Percentiles rank a stretch among this genome's conserved stretches.
Evolutionary conservation across 768 basidiomycete species (phyloP).

Genomic region (Auriscalpium microsporum): DNA sequence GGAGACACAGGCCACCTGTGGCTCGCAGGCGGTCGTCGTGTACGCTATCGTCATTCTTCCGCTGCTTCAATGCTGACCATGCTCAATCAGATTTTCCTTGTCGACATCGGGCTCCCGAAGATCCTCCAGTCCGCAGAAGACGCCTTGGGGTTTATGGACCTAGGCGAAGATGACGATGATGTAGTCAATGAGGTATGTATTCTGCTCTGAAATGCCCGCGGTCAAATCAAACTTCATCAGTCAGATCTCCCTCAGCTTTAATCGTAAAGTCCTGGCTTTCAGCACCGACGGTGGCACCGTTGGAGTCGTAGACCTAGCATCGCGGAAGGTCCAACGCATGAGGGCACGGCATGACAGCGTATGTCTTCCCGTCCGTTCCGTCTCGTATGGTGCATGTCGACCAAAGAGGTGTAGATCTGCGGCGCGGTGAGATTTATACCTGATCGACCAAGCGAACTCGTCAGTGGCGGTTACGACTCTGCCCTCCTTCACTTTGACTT

Average conservation of each 20-base stretch:
- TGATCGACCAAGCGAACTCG: slow-evolving; percentile 57
- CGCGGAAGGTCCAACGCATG: slow-evolving; percentile 43
- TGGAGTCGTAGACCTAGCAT: slow-evolving; percentile 55
- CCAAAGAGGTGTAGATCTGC: slow-evolving; percentile 48
- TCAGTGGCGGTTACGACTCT: slow-evolving; percentile 74
- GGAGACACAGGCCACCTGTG: slow-evolving; percentile 44
- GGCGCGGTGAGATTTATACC: slow-evolving; percentile 65
- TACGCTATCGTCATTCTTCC: slow-evolving; percentile 21
- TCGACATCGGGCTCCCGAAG: slow-evolving; percentile 39
- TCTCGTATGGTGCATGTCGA: background rate
- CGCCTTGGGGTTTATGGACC: slow-evolving; percentile 34
- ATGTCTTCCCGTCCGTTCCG: slow-evolving; percentile 16
- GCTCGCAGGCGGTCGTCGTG: slow-evolving; percentile 58
- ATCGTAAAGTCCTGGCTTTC: slow-evolving; percentile 51
- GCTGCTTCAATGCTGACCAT: background rate
- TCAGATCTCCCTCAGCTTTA: slow-evolving; percentile 56
- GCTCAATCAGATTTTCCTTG: slow-evolving; percentile 25
- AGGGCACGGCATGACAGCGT: slow-evolving; percentile 57
- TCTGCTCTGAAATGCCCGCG: background rate
- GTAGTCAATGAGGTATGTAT: slow-evolving; percentile 58
- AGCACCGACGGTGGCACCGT: slow-evolving; percentile 62
- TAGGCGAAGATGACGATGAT: slow-evolving; percentile 47
- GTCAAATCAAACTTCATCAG: slow-evolving; percentile 28
- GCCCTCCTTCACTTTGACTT: slow-evolving; percentile 62
- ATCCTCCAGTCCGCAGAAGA: slow-evolving; percentile 49